A percentile compares a stretch with the other conserved stretches of the same genome.
Evolutionary conservation across 768 basidiomycete species (phyloP).

Genomic region (Psilocybe subaeruginosa): DNA sequence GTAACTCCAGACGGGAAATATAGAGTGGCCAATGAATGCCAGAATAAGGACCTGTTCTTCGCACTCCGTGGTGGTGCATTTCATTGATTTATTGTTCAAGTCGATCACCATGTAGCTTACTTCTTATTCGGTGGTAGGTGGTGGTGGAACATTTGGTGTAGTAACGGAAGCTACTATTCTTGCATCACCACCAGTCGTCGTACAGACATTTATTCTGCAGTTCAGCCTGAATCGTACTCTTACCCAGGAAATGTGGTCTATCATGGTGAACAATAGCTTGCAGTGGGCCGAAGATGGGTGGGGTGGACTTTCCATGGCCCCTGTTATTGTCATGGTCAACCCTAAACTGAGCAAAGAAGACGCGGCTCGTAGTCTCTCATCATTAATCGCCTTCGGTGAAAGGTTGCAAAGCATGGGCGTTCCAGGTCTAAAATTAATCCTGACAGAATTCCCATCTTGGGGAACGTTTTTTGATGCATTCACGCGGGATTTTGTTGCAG

Average conservation of each 20-base stretch:
- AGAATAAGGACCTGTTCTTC: constrained; percentile 55
- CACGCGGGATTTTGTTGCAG: constrained; percentile 39
- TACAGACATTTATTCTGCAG: constrained; percentile 7
- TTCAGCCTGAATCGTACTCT: constrained; percentile 12
- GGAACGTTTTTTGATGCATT: constrained; percentile 41
- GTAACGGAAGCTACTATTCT: constrained; percentile 30
- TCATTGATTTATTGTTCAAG: neutral
- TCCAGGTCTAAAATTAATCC: constrained; percentile 27
- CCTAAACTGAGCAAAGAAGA: constrained; percentile 39
- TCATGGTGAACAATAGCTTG: constrained; percentile 40
- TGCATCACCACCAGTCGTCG: constrained; percentile 6
- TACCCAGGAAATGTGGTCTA: constrained; percentile 39
- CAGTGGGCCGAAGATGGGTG: constrained; percentile 49
- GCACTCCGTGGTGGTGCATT: constrained; percentile 45
- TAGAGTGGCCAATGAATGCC: constrained; percentile 47
- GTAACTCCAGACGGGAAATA: constrained; percentile 54
- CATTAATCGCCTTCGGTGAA: constrained; percentile 40
- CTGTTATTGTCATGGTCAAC: constrained; percentile 45
- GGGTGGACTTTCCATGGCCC: constrained; percentile 44
- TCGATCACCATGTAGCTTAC: neutral
- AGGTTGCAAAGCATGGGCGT: constrained; percentile 25
- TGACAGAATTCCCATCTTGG: constrained; percentile 46
- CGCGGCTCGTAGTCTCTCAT: constrained; percentile 42
- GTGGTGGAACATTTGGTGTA: constrained; percentile 50
- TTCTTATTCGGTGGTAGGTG: constrained; percentile 13